Evolutionary conservation across 2,329 filamentous ascomycete species (phyloP), one percentile per base, ranked within the genome.

Genomic region (Cercospora sp.): DNA sequence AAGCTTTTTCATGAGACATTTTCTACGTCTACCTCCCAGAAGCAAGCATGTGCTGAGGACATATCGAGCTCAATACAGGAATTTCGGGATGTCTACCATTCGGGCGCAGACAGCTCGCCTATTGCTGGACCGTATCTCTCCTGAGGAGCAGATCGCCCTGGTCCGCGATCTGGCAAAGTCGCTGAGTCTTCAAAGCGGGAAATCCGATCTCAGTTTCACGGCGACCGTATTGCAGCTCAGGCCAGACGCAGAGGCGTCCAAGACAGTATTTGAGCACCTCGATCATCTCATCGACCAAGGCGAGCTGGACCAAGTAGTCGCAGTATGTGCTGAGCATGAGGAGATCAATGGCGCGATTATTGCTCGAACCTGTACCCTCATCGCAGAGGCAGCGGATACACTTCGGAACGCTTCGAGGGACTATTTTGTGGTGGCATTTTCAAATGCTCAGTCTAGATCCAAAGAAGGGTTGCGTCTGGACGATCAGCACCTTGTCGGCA

Each of bases 71-170:
- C 55, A 32, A 59, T n/a, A 37, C n/a, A 59, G 65, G 43, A 61
- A 32, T 13, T 69, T 70, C 59, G 65, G 65, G 4, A 73, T 72
- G 70, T 65, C 65, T 13, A 58, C 68, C 40, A 62, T 73, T 13
- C 68, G 64, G 26, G 65, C 62, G 37, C 62, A 66, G 24, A 72
- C 70, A n/a, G 71, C 72, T 13, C 63, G 68, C 60, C 67, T 73
- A 26, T 65, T 76, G 12, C 72, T 76, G 12, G 63, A 69, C 30
- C 71, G 71, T 53, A 59, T 76, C 8, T 65, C 69, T 16, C 59
- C 70, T 49, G 57, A 68, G 26, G 66, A 72, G 26, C 73, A 73
- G 21, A 32, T 24, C 8, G 65, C 59, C 37, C 69, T 71, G 16
- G 66, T 76, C n/a, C 65, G 64, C 58, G 66, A 71, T 59, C 67